These are phyloP conservation scores for Nannochloris sp. DNA, from an alignment of 139 green algal species.

Conservation along the genomic window DNA sequence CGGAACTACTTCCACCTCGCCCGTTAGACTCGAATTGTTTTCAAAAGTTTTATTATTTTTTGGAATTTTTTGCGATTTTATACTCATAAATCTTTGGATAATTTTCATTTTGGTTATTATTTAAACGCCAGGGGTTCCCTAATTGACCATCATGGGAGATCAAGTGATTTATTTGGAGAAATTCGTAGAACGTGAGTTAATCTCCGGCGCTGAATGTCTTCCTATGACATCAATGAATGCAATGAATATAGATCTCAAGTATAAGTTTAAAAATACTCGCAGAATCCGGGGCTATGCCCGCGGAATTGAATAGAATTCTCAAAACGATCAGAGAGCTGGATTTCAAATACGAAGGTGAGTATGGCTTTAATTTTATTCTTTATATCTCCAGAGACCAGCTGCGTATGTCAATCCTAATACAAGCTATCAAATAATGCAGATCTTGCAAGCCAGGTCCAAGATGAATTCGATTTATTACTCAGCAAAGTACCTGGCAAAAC, in stretches of 20 bases:
- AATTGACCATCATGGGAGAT: conserved; percentile 23
- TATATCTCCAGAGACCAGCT: neutral
- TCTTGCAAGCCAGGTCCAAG: conserved; percentile 28
- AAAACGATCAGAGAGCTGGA: conserved; percentile 70
- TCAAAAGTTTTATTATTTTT: too few relatives aligned
- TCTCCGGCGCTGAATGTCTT: neutral
- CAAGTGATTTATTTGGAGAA: conserved; percentile 65
- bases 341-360: conserved; percentile 38
- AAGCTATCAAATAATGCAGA: conserved; percentile 16
- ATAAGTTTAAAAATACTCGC: neutral
- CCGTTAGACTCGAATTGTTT: too few relatives aligned
- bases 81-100: neutral
- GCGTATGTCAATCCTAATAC: too few relatives aligned
- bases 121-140: too few relatives aligned
- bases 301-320: conserved; percentile 62
- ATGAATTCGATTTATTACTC: conserved; percentile 23
- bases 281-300: conserved; percentile 44
- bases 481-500: neutral
- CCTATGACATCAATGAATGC: too few relatives aligned
- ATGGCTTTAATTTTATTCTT: neutral
- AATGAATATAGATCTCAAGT: neutral
- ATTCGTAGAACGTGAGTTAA: conserved; percentile 55
- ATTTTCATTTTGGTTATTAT: too few relatives aligned
- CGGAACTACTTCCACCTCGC: too few relatives aligned
- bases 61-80: too few relatives aligned